Conservation (phyloP, 495 filamentous ascomycete genomes). For the Penicillium coprophilum region DNA sequence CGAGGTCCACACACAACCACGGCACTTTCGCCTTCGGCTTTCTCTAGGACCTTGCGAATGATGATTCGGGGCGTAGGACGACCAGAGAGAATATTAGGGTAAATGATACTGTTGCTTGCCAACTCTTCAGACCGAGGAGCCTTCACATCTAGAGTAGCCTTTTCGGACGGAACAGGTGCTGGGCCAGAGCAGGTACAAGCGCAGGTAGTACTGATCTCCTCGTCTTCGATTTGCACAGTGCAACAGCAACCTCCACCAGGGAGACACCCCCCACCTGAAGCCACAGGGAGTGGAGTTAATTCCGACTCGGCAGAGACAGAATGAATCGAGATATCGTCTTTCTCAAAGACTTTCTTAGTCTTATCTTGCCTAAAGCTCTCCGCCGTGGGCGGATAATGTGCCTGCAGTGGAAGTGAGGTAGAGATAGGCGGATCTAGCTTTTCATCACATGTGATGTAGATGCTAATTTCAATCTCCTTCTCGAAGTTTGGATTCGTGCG, state of each 20-base stretch:
- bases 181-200: slow-evolving; percentile 34
- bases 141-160: not conserved
- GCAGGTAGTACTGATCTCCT: slow-evolving; percentile 34
- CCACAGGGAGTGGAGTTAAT: slow-evolving; percentile 1
- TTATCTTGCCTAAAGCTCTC: not conserved
- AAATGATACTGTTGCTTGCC: not conserved
- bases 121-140: not conserved
- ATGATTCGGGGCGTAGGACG: slow-evolving; percentile 46
- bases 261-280: slow-evolving; percentile 26
- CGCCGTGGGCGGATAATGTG: not conserved
- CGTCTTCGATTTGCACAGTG: slow-evolving; percentile 48
- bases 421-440: slow-evolving; percentile 28
- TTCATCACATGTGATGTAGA: slow-evolving; percentile 64
- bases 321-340: slow-evolving; percentile 24
- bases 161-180: slow-evolving; percentile 12
- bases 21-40: slow-evolving; percentile 75
- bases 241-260: slow-evolving; percentile 54
- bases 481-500: slow-evolving; percentile 30
- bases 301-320: slow-evolving; percentile 18
- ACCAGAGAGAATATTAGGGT: slow-evolving; percentile 33
- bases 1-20: slow-evolving; percentile 79
- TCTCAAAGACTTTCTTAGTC: slow-evolving; percentile 9
- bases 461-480: slow-evolving; percentile 51
- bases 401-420: not conserved
- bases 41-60: slow-evolving; percentile 62